A percentile compares a stretch with the other conserved stretches of the same genome.
phyloP scores from a whole-genome alignment of 306 rosid species.

The Prunus salicina region DNA sequence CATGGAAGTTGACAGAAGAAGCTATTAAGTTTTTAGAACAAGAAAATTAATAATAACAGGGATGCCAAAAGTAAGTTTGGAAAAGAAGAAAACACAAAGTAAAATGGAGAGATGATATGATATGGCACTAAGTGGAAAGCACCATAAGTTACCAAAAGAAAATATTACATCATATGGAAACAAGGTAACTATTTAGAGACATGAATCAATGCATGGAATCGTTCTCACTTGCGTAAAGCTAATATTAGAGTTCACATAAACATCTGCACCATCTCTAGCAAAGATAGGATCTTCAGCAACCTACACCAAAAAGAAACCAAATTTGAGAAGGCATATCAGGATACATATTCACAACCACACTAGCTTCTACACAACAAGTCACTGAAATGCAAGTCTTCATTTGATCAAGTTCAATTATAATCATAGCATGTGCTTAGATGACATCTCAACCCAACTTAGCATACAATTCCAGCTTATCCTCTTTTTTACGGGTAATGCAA shows the following conservation, averaged over 20 bases:
- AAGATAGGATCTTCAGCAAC: slow-evolving; percentile 80
- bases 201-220: slow-evolving; percentile 4
- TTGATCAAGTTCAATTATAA: background rate
- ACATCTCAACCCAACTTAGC: background rate
- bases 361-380: background rate
- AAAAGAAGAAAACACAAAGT: background rate
- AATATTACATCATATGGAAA: background rate
- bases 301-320: slow-evolving; percentile 42
- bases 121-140: background rate
- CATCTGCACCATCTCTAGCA: slow-evolving; percentile 81
- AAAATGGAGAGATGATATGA: background rate
- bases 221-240: slow-evolving; percentile 89
- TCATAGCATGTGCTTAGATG: background rate
- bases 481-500: background rate
- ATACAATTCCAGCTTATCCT: slow-evolving; percentile 4
- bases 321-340: slow-evolving; percentile 23
- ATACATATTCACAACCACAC: slow-evolving; percentile 10
- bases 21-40: background rate
- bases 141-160: background rate
- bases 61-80: no score
- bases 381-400: background rate
- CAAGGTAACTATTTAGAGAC: slow-evolving; percentile 1
- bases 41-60: background rate
- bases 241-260: slow-evolving; percentile 82
- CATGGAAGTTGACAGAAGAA: slow-evolving; percentile 4